phyloP scores from a whole-genome alignment of 2,329 filamentous ascomycete genomes.

The Neofusicoccum sp. region DNA sequence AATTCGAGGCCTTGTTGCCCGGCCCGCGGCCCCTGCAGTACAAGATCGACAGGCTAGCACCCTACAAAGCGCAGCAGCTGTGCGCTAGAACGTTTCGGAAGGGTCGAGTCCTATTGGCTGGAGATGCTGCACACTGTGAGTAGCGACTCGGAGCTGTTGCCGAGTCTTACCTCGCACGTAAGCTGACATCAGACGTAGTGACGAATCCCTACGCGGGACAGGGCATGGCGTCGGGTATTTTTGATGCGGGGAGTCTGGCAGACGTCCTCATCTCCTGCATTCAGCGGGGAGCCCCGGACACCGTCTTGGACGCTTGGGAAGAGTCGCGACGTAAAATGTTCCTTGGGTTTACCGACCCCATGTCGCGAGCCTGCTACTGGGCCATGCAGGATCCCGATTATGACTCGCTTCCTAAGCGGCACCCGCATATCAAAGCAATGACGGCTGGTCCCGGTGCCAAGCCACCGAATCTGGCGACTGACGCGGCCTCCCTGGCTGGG shows the following conservation, averaged over 20 bases:
- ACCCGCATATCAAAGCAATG: slow-evolving; percentile 30
- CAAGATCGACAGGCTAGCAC: slow-evolving; percentile 38
- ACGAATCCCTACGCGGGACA: slow-evolving; percentile 43
- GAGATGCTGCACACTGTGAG: slow-evolving; percentile 44
- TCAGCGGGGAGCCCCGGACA: slow-evolving; percentile 25
- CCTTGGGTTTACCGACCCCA: slow-evolving; percentile 35
- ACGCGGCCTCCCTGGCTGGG: slow-evolving; percentile 30
- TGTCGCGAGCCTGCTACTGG: slow-evolving; percentile 21
- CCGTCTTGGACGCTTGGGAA: slow-evolving; percentile 39
- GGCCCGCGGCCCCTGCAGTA: slow-evolving; percentile 30
- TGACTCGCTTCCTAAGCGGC: slow-evolving; percentile 28
- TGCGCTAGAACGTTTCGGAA: slow-evolving; percentile 36
- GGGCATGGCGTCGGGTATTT: slow-evolving; percentile 38
- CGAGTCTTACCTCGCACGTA: background rate
- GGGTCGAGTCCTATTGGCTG: slow-evolving; percentile 40
- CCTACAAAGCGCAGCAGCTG: slow-evolving; percentile 47
- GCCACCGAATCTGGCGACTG: slow-evolving; percentile 33
- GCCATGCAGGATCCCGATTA: slow-evolving; percentile 31
- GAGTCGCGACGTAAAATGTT: slow-evolving; percentile 39
- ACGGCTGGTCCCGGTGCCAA: slow-evolving; percentile 35
- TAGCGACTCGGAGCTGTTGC: background rate
- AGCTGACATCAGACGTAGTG: slow-evolving; percentile 25
- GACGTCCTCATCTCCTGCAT: slow-evolving; percentile 33
- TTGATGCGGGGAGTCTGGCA: slow-evolving; percentile 36
- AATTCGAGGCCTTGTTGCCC: slow-evolving; percentile 36